Percentiles rank a stretch among this genome's conserved stretches.
Conservation (phyloP, 2,329 filamentous ascomycete species). For the Fusarium dlaminii region DNA sequence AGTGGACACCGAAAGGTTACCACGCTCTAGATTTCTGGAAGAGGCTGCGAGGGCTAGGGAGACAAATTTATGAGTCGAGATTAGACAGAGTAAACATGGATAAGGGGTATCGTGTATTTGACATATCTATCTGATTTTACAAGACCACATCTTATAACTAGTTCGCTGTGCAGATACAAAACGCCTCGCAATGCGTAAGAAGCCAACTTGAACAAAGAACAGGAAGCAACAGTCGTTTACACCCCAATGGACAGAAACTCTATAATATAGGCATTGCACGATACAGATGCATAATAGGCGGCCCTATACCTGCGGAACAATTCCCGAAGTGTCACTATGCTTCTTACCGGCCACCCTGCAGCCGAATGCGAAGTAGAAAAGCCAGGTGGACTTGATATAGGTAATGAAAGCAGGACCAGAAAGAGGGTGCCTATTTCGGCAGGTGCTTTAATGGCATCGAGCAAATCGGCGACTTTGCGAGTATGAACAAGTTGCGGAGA, state of each 20-base stretch:
- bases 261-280: background rate
- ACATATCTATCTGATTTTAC: slow-evolving; percentile 8
- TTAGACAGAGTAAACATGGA: no score
- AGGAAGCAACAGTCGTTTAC: background rate
- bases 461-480: slow-evolving; percentile 8
- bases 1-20: background rate
- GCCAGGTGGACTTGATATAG: background rate
- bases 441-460: slow-evolving; percentile 8
- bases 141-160: background rate
- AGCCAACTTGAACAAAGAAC: background rate
- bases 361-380: background rate
- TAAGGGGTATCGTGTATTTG: slow-evolving; percentile 2
- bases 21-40: background rate
- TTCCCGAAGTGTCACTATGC: slow-evolving; percentile 4
- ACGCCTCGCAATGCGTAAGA: slow-evolving; percentile 32
- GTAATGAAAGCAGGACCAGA: background rate
- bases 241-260: background rate
- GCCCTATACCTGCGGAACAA: background rate
- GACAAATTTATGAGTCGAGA: background rate
- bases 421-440: background rate
- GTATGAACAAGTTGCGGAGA: background rate
- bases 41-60: background rate
- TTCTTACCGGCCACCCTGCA: background rate
- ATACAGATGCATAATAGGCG: background rate
- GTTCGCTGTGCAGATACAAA: background rate